Evolutionary conservation across 345 rosid genomes (phyloP), one percentile per base, ranked within the genome.

Genomic region (Eucalyptus marginata): DNA sequence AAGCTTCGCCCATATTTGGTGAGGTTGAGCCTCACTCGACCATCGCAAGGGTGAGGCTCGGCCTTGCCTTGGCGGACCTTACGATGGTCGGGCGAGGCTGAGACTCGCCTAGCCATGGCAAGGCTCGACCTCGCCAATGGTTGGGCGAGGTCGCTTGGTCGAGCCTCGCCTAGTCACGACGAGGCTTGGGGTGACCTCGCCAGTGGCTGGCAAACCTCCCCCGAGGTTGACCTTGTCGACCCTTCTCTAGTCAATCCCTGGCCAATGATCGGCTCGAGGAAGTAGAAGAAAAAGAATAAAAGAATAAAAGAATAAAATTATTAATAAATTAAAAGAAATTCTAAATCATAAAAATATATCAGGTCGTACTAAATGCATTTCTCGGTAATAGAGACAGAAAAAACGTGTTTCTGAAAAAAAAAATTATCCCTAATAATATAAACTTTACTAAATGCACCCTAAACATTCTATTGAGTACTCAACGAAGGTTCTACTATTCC

Each of bases 191-290:
- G 10, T 52, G 24, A 52, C 2, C 24, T 18, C 10, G 1, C 2
- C 0, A 1, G 2, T 52, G 56, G 56, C 1, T 0, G 1, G 1
- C 0, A 0, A 18, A 51, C 24, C 10, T 18, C 10, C 8, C 51
- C 0, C 0, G 0, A 52, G 58, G 58, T 4, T 0, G 0, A 52
- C 3, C 58, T 52, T 52, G 58, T 1, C 0, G 24, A 8, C 24
- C 1, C 24, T 52, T 52, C 58, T 52, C 4, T 18, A 0, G 56
- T 18, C 4, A 1, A 17, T 17, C 1, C 9, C 0, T 1, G 1
- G 4, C 2, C 0, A 1, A 3, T 3, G 2, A 1, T 1, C 0
- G 0, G 0, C 0, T 1, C 0, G 24, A 52, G 4, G 56, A 52
- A 52, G 24, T 4, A 52, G 58, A 52, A 52, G 24, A 52, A 18